phyloP scores from a whole-genome alignment of 768 basidiomycete genomes.

The Auriscalpium microsporum region DNA sequence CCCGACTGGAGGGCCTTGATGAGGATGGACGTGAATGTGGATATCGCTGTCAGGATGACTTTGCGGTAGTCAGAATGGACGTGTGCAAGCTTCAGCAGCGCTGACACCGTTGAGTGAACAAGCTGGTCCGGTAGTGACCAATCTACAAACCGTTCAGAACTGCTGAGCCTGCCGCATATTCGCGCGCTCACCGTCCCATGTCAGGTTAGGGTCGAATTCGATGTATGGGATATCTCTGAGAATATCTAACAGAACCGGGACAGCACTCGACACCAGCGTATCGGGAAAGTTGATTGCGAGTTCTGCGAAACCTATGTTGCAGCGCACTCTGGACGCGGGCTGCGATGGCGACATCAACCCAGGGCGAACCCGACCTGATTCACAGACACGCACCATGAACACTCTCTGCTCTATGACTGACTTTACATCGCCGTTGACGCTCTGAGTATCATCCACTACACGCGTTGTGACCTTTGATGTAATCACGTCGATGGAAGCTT shows the following conservation, averaged over 20 bases:
- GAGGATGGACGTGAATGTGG: constrained; percentile 47
- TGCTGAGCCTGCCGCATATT: background rate
- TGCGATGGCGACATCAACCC: constrained; percentile 19
- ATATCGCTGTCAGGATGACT: constrained; percentile 49
- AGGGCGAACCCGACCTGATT: background rate
- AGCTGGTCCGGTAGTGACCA: constrained; percentile 86
- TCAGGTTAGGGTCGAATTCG: constrained; percentile 70
- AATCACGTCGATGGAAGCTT: constrained; percentile 43
- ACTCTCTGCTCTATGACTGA: constrained; percentile 28
- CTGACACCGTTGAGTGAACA: constrained; percentile 69
- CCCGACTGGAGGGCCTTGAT: constrained; percentile 47
- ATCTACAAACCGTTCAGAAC: constrained; percentile 34
- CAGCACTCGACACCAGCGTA: constrained; percentile 39
- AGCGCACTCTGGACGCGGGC: constrained; percentile 66
- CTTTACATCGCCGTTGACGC: constrained; percentile 7
- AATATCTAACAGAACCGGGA: constrained; percentile 57
- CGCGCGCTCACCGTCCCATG: constrained; percentile 60
- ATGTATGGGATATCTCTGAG: constrained; percentile 65
- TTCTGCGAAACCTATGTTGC: constrained; percentile 79
- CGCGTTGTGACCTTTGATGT: constrained; percentile 51
- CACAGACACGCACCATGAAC: constrained; percentile 46
- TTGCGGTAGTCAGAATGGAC: constrained; percentile 41
- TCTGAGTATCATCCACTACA: constrained; percentile 7
- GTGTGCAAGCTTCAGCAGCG: constrained; percentile 59
- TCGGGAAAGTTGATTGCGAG: constrained; percentile 59